A percentile compares a stretch with the other conserved stretches of the same genome.
Evolutionary conservation across 2,329 filamentous ascomycete species (phyloP).

Genomic region (Ceratocystis huliohia): DNA sequence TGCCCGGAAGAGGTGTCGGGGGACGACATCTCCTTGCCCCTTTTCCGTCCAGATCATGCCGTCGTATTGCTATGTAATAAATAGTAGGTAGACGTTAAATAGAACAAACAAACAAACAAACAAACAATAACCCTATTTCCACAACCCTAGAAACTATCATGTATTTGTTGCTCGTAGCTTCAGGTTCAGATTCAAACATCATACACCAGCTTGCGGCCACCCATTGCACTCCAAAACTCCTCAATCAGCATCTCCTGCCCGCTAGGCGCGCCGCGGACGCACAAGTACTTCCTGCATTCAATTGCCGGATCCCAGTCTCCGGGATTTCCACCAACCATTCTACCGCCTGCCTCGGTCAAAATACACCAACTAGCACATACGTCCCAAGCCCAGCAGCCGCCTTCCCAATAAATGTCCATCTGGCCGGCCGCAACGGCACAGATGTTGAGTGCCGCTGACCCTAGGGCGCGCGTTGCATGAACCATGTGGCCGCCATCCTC

Average conservation of each 20-base stretch:
- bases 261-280: constrained; percentile 45
- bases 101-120: too few species aligned
- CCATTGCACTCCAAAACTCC: constrained; percentile 51
- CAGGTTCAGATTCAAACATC: constrained; percentile 15
- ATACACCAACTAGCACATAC: constrained; percentile 73
- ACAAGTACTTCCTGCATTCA: constrained; percentile 49
- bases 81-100: too few species aligned
- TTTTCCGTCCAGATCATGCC: too few species aligned
- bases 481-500: constrained; percentile 62
- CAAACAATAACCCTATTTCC: not conserved
- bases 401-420: constrained; percentile 69
- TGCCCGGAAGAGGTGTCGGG: too few species aligned
- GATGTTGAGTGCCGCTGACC: constrained; percentile 62
- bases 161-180: too few species aligned
- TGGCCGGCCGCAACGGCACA: constrained; percentile 59
- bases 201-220: constrained; percentile 41
- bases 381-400: constrained; percentile 76
- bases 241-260: constrained; percentile 51
- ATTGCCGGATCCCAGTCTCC: constrained; percentile 54
- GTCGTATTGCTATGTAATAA: too few species aligned
- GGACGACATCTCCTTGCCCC: too few species aligned
- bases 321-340: constrained; percentile 60
- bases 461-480: constrained; percentile 57
- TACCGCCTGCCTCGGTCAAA: constrained; percentile 58
- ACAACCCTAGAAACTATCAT: not conserved